Base-by-base conservation (phyloP, 163 green algal genomes). In the Scenedesmus sp. region DNA sequence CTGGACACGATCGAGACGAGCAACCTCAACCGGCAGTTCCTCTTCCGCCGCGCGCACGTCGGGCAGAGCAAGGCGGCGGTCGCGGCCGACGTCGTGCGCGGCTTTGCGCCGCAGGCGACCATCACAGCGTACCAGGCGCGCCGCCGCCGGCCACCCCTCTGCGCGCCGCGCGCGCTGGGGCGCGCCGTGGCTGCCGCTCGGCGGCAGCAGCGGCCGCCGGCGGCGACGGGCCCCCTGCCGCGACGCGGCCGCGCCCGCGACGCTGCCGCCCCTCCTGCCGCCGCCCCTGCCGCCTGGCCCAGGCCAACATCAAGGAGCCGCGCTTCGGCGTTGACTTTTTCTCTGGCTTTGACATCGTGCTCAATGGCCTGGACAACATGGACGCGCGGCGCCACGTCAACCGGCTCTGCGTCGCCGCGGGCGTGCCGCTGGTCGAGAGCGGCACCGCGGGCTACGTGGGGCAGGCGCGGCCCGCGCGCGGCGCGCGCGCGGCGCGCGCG, bases 311-410 rank as follows among this genome's bases (percentile, higher is more conserved):
- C 44, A 84, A 95, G 77, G 91, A 97, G 60, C 11, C 81, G 0
- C 69, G 83, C 33, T 99, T 97, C 80, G 89, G 86, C 51, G 57
- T 97, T 4, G 92, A 96, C 69, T 99, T 95, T 84, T 95, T 99
- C 82, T 84, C 85, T 13, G 31, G 60, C 34, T 99, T 99, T 81
- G 87, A 95, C 71, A 28, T 99, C 6, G 92, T 99, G 28, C 83
- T 99, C n/a, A 99, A 98, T 71, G 96, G 96, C 0, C 88, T 99
- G 62, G 96, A 99, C 87, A 99, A 99, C 85, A 63, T 98, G 57
- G 94, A 98, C 51, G 96, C 96, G 2, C 87, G 96, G 31, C 85
- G 95, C 18, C 96, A 99, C 82, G 95, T 99, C 36, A 98, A 99
- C 87, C 86, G 95, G n/a, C 87, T 99, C 60, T 97, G 90, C 64